Evolutionary conservation across 73 alveolate species (phyloP), one percentile per base, ranked within the genome.

Genomic region (Paramecium biaurelia): DNA sequence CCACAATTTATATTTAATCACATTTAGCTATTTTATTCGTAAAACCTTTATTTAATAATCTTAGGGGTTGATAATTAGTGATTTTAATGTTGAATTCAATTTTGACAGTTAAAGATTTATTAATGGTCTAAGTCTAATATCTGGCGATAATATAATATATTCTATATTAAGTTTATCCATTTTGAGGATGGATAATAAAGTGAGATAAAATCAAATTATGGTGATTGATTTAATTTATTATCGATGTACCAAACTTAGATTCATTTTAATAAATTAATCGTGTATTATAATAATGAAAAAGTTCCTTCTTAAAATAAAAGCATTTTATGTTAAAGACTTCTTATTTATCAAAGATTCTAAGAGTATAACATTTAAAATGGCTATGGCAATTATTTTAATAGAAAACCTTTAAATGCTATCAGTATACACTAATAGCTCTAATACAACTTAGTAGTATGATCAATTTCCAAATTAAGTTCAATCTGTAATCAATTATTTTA

Each of bases 361-460:
- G 20, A 63, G 84, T 1, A 63, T 23, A 26, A 63, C 43, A 7
- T 63, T 63, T 6, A 34, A 21, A 74, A 41, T 74, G 34, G 56
- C 67, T 14, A 24, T 37, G 5, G 58, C 58, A 5, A n/a, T 74
- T 38, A 41, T 41, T 2, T 2, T 41, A 2, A 3, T 74, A 11
- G 87, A 74, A 41, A 74, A 41, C 45, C 37, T 74, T 74, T 37
- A 74, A 32, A 74, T 74, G 63, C 6, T 74, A 23, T 74, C 87
- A 37, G 18, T 37, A 11, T 28, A 23, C 23, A 37, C 87, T 11
- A 34, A 74, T 26, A 34, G 18, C 12, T 10, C 20, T n/a, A 41
- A 74, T 20, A 37, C n/a, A 24, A 34, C 7, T 7, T 21, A 37
- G 23, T 37, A 37, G 23, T 37, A 74, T 37, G 87, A 74, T 74